phyloP scores from a whole-genome alignment of 176 grass and related monocot genomes.

The Saccharum spontaneum region DNA sequence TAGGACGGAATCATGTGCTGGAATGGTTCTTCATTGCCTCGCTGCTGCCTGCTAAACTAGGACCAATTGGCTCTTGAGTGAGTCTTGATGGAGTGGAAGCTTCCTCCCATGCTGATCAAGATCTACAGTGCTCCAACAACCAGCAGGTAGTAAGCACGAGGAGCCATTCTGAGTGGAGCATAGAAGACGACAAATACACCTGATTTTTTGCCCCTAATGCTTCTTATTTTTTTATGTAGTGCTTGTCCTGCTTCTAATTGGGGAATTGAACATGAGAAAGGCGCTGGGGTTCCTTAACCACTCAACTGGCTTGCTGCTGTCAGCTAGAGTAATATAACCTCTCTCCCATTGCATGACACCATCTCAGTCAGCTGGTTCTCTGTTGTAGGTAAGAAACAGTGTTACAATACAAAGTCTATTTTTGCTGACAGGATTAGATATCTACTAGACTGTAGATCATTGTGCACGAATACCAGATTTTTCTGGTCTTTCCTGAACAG shows the following conservation, averaged over 20 bases:
- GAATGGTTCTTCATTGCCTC: background rate
- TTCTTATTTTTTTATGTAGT: background rate
- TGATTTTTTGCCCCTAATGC: background rate
- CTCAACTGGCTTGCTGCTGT: background rate
- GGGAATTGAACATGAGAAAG: background rate
- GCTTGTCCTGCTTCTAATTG: background rate
- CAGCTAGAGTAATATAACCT: slow-evolving; percentile 8
- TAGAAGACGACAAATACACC: background rate
- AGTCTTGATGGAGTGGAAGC: background rate
- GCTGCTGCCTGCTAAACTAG: background rate
- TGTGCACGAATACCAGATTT: background rate
- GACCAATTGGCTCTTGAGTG: background rate
- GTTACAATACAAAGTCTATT: background rate
- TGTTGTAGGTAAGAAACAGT: background rate
- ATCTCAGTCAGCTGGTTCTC: background rate
- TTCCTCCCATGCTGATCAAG: background rate
- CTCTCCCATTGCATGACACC: slow-evolving; percentile 2
- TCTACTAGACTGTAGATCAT: background rate
- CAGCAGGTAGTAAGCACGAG: background rate
- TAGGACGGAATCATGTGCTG: background rate
- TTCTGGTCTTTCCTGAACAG: background rate
- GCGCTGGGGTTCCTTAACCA: background rate
- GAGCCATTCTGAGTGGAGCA: background rate
- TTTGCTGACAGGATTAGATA: background rate
- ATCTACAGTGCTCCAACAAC: background rate